Conservation (phyloP, 768 basidiomycete genomes). For the Suillus decipiens region DNA sequence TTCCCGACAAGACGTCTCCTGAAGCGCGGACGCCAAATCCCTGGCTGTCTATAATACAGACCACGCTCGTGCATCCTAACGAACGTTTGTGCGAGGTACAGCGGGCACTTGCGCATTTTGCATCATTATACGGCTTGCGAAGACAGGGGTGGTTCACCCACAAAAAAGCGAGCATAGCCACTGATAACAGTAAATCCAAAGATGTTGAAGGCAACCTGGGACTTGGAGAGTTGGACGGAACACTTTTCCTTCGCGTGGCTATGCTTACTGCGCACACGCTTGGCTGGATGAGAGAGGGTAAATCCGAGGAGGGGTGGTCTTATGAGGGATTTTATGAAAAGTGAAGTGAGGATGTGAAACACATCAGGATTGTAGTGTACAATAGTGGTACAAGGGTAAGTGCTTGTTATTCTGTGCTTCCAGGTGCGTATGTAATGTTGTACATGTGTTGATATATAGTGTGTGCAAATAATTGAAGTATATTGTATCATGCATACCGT, state of each 20-base stretch:
- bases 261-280: constrained; percentile 28
- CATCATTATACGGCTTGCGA: constrained; percentile 21
- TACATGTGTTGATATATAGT: background rate
- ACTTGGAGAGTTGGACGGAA: constrained; percentile 26
- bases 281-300: constrained; percentile 40
- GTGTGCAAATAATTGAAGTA: constrained; percentile 9
- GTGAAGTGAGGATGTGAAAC: background rate
- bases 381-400: constrained; percentile 9
- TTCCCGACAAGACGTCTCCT: constrained; percentile 12
- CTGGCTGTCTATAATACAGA: constrained; percentile 38
- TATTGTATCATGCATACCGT: constrained; percentile 8
- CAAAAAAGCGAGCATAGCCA: constrained; percentile 8
- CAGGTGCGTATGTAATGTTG: background rate
- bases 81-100: constrained; percentile 29
- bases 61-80: constrained; percentile 33
- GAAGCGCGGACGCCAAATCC: constrained; percentile 31
- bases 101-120: constrained; percentile 28
- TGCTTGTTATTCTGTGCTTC: background rate
- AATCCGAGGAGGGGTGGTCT: constrained; percentile 30
- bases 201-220: constrained; percentile 29
- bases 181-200: constrained; percentile 15
- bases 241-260: constrained; percentile 28
- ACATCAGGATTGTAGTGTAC: constrained; percentile 15
- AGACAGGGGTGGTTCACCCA: constrained; percentile 16
- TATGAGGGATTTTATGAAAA: constrained; percentile 28